Evolutionary conservation across 495 filamentous ascomycete species (phyloP).

Genomic region (Aspergillus indologenus): DNA sequence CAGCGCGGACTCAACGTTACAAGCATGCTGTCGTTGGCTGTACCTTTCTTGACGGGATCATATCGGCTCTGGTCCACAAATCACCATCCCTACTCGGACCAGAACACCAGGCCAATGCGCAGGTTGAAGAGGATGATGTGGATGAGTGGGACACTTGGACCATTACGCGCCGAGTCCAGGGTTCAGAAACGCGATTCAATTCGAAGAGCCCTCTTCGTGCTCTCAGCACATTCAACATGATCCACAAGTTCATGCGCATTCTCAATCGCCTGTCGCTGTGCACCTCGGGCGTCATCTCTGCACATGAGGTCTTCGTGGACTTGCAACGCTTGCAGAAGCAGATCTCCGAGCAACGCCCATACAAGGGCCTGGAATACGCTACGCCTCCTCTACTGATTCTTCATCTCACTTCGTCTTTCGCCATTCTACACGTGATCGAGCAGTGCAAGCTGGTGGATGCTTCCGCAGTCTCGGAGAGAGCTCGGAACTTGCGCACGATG

Average conservation of each 20-base stretch:
- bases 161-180: neutral
- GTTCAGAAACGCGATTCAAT: neutral
- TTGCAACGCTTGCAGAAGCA: neutral
- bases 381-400: constrained; percentile 22
- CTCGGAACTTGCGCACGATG: neutral
- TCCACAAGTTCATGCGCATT: neutral
- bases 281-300: neutral
- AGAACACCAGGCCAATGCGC: constrained; percentile 9
- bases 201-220: neutral
- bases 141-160: constrained; percentile 28
- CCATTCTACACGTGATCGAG: constrained; percentile 14
- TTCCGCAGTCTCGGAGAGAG: neutral
- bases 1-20: neutral
- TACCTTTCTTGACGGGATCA: constrained; percentile 14
- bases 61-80: constrained; percentile 14
- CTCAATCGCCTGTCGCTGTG: neutral
- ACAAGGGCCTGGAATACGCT: neutral
- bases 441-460: neutral
- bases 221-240: neutral
- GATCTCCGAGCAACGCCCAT: neutral
- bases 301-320: neutral
- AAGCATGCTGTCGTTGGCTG: neutral
- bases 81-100: constrained; percentile 12
- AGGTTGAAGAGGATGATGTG: constrained; percentile 20
- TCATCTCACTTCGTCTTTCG: constrained; percentile 22